These are phyloP conservation scores for Laetiporus sulphureus DNA, from an alignment of 1,284 basidiomycete species.

Conservation along the genomic window DNA sequence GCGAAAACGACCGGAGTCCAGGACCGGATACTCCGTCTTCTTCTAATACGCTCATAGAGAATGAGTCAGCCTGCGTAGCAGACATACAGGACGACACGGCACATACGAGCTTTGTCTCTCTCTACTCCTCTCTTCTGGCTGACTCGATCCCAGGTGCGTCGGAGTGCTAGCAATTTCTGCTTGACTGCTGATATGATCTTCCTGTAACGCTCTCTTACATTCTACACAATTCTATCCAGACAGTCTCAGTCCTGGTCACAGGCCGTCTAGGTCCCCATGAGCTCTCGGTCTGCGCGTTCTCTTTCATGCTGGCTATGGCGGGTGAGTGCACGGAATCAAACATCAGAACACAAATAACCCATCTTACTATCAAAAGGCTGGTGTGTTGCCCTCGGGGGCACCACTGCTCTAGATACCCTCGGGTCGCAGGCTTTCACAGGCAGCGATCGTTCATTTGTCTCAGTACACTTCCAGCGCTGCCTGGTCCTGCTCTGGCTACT, in stretches of 20 bases:
- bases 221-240: conserved; percentile 65
- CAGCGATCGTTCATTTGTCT: conserved; percentile 45
- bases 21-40: too few relatives aligned
- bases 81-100: too few relatives aligned
- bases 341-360: neutral
- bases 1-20: too few relatives aligned
- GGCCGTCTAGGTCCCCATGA: conserved; percentile 59
- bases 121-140: neutral
- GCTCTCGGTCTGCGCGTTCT: conserved; percentile 60
- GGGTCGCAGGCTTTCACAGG: conserved; percentile 73
- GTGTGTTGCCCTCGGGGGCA: conserved; percentile 70
- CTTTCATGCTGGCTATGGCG: conserved; percentile 68
- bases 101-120: too few relatives aligned
- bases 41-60: too few relatives aligned
- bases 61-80: too few relatives aligned
- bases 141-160: neutral
- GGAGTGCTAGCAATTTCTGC: neutral
- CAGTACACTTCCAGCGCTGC: conserved; percentile 65
- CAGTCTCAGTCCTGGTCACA: conserved; percentile 50
- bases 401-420: conserved; percentile 70
- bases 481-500: conserved; percentile 55
- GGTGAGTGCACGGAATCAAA: neutral
- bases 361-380: conserved; percentile 38
- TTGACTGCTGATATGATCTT: neutral
- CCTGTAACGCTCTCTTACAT: conserved; percentile 37